phyloP scores from a whole-genome alignment of 2,329 filamentous ascomycete species.

The Ceratocystis lukuohia region DNA sequence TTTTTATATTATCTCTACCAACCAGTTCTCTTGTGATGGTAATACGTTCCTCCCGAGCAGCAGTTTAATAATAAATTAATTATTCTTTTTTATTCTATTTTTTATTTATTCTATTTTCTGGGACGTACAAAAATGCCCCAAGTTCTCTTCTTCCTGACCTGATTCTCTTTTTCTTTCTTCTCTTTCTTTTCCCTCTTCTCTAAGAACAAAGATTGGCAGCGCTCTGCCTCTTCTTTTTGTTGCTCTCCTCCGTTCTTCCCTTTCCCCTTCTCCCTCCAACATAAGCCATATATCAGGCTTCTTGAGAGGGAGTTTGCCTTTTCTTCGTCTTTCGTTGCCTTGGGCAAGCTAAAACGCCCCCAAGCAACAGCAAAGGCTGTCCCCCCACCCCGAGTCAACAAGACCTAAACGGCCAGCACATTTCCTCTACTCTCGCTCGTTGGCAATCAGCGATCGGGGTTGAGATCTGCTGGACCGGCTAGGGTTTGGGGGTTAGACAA shows the following conservation, averaged over 20 bases:
- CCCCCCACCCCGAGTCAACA: conserved; percentile 10
- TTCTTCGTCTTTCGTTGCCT: not conserved
- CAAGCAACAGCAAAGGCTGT: conserved; percentile 20
- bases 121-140: conserved; percentile 6
- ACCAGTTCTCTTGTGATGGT: not conserved
- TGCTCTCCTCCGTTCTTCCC: conserved; percentile 20
- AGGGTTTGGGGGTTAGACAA: conserved; percentile 1
- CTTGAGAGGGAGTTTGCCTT: not conserved
- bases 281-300: not conserved
- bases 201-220: conserved; percentile 13
- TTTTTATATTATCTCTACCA: not conserved
- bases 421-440: conserved; percentile 7
- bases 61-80: not conserved
- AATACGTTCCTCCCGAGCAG: conserved; percentile 2
- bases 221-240: conserved; percentile 19
- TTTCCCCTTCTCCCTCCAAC: conserved; percentile 9
- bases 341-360: not conserved
- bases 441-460: not conserved
- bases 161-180: not conserved
- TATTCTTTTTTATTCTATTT: not conserved
- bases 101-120: not conserved
- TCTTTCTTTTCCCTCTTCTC: not conserved
- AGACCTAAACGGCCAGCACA: conserved; percentile 8
- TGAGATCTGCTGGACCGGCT: conserved; percentile 12
- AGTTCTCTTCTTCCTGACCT: not conserved